Conservation (phyloP, 495 filamentous ascomycete species). For the Pseudotulostoma volvatum region DNA sequence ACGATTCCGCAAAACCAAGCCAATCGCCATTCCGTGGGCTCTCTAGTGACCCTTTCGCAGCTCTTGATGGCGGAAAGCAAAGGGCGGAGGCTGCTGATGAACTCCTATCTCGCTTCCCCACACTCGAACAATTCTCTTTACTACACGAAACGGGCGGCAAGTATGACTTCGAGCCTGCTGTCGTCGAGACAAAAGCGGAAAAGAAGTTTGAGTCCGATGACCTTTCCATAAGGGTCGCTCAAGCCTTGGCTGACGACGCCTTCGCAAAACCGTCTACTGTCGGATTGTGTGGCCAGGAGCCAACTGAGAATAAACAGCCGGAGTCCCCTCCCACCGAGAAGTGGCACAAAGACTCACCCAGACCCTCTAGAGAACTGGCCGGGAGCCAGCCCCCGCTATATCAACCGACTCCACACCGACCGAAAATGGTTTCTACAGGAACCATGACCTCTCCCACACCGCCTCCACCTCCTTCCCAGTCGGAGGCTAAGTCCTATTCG, state of each 20-base stretch:
- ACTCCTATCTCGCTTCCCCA: slow-evolving; percentile 70
- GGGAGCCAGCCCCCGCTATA: slow-evolving; percentile 29
- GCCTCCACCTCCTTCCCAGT: slow-evolving; percentile 32
- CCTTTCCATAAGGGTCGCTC: slow-evolving; percentile 58
- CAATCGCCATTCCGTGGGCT: slow-evolving; percentile 53
- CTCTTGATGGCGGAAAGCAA: slow-evolving; percentile 50
- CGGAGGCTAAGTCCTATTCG: slow-evolving; percentile 22
- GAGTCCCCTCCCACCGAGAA: slow-evolving; percentile 15
- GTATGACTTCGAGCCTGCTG: slow-evolving; percentile 64
- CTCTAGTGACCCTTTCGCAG: slow-evolving; percentile 76
- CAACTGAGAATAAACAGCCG: slow-evolving; percentile 13
- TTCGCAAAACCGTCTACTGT: slow-evolving; percentile 40
- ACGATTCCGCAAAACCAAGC: slow-evolving; percentile 40
- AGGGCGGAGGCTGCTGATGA: slow-evolving; percentile 48
- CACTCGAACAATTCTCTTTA: slow-evolving; percentile 82
- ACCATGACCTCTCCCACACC: slow-evolving; percentile 74
- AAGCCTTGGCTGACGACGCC: slow-evolving; percentile 78
- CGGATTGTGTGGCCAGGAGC: slow-evolving; percentile 10
- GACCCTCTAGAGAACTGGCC: slow-evolving; percentile 12
- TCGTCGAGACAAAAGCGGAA: slow-evolving; percentile 25
- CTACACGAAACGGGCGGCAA: slow-evolving; percentile 72
- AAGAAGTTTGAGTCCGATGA: slow-evolving; percentile 38
- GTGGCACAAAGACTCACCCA: slow-evolving; percentile 5
- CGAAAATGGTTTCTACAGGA: slow-evolving; percentile 76
- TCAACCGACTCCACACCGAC: slow-evolving; percentile 42